Conservation (phyloP, 495 filamentous ascomycete genomes). For the Penicillium malachiteum region DNA sequence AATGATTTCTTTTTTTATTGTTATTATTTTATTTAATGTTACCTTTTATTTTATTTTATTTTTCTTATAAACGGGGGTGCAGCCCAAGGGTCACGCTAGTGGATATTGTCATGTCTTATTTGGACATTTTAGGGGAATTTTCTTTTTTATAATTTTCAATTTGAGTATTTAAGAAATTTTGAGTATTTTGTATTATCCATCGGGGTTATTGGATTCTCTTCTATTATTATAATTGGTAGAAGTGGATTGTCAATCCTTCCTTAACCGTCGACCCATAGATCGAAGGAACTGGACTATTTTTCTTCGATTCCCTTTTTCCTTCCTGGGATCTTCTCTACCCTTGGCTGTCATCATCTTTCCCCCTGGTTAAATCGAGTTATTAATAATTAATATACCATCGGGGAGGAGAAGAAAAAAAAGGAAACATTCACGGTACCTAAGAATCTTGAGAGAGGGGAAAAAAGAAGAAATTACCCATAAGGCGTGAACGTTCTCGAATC, state of each 20-base stretch:
- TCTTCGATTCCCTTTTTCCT: conserved; percentile 17
- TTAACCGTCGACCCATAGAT: conserved; percentile 30
- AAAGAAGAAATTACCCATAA: too few relatives aligned
- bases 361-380: too few relatives aligned
- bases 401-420: too few relatives aligned
- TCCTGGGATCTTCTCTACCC: conserved; percentile 3
- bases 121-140: neutral
- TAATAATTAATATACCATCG: too few relatives aligned
- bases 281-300: conserved; percentile 21
- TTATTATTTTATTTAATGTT: neutral
- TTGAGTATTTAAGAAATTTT: conserved; percentile 2
- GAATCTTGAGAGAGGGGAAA: too few relatives aligned
- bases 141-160: neutral
- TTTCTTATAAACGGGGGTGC: conserved; percentile 28
- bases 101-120: conserved; percentile 27
- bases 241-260: conserved; percentile 30
- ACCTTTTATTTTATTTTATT: neutral
- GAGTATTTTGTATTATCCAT: too few relatives aligned
- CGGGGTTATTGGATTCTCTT: conserved; percentile 3
- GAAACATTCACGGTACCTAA: too few relatives aligned
- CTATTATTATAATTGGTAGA: conserved; percentile 11
- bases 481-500: neutral
- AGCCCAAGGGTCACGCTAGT: conserved; percentile 30
- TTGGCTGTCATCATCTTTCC: neutral
- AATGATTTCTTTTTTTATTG: neutral